Conservation (phyloP, 2,329 filamentous ascomycete species). For the Didymella pomorum region DNA sequence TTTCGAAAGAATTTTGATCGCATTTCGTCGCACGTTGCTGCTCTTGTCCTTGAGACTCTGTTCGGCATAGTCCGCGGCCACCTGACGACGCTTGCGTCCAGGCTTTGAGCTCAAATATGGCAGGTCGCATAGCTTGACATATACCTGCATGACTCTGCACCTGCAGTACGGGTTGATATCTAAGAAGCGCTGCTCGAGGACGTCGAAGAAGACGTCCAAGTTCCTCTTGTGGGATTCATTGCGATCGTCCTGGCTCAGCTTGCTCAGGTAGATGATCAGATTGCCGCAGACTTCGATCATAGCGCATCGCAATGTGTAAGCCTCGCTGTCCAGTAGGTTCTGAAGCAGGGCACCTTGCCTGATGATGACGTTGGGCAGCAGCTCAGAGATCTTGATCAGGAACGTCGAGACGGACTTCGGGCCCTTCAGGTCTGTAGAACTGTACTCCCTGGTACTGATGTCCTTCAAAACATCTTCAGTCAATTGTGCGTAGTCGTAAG, state of each 20-base stretch:
- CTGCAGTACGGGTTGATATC: slow-evolving; percentile 97
- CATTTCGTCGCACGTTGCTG: slow-evolving; percentile 94
- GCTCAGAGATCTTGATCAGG: slow-evolving; percentile 89
- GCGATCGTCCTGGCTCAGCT: slow-evolving; percentile 78
- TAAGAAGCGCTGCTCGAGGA: slow-evolving; percentile 92
- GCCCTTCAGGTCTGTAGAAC: slow-evolving; percentile 91
- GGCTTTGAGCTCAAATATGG: slow-evolving; percentile 72
- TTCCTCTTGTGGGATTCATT: slow-evolving; percentile 94
- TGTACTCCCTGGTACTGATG: slow-evolving; percentile 97
- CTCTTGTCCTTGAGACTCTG: slow-evolving; percentile 96
- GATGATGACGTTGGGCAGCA: slow-evolving; percentile 89
- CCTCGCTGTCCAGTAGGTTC: slow-evolving; percentile 94
- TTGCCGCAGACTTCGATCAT: slow-evolving; percentile 98
- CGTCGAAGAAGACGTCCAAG: slow-evolving; percentile 95
- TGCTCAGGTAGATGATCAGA: slow-evolving; percentile 88
- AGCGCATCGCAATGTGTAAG: slow-evolving; percentile 90
- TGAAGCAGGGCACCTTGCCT: slow-evolving; percentile 97
- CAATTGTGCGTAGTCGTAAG: slow-evolving; percentile 96
- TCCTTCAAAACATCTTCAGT: slow-evolving; percentile 93
- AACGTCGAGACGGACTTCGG: slow-evolving; percentile 97
- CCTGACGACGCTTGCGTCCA: slow-evolving; percentile 76
- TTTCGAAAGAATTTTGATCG: slow-evolving; percentile 87
- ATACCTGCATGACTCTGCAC: slow-evolving; percentile 91
- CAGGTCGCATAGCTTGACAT: slow-evolving; percentile 89
- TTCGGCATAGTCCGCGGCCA: slow-evolving; percentile 84